Percentiles rank a stretch among this genome's conserved stretches.
Conservation (phyloP, 352 stramenopile genomes). For the Pythium vanterpoolii region DNA sequence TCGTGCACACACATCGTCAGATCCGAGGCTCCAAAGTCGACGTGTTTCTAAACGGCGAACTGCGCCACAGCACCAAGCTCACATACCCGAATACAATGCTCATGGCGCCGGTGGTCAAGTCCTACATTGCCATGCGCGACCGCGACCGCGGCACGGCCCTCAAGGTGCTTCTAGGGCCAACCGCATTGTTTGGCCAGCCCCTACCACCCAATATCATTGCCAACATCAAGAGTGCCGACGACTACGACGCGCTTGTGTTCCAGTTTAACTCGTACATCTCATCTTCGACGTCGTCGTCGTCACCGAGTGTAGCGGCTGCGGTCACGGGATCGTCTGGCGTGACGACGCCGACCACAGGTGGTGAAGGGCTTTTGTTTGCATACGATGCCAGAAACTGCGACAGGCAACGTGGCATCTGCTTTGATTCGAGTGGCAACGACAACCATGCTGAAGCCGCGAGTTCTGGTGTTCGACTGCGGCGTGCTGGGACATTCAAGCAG, state of each 20-base stretch:
- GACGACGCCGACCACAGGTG: conserved; percentile 1
- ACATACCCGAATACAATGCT: conserved; percentile 76
- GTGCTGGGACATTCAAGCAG: conserved; percentile 35
- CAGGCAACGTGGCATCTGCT: conserved; percentile 25
- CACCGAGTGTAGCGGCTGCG: conserved; percentile 5
- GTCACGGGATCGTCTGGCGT: conserved; percentile 10
- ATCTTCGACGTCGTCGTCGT: conserved; percentile 25
- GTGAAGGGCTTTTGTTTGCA: conserved; percentile 35
- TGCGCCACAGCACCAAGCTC: conserved; percentile 69
- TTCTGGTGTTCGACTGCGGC: conserved; percentile 30
- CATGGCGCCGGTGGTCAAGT: conserved; percentile 75
- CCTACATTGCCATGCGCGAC: conserved; percentile 75
- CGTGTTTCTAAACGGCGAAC: conserved; percentile 72
- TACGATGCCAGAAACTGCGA: conserved; percentile 42
- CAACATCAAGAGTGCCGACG: conserved; percentile 35
- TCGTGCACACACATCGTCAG: conserved; percentile 82
- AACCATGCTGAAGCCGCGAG: conserved; percentile 32
- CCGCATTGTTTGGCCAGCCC: conserved; percentile 32
- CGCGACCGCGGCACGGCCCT: conserved; percentile 57
- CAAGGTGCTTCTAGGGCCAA: conserved; percentile 61
- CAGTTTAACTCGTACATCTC: conserved; percentile 47
- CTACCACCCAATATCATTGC: conserved; percentile 30
- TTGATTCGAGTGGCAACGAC: conserved; percentile 40
- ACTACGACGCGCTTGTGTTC: conserved; percentile 42
- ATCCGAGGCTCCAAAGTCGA: conserved; percentile 82